Evolutionary conservation across 768 basidiomycete species (phyloP).

Genomic region (Suillus hirtellus): DNA sequence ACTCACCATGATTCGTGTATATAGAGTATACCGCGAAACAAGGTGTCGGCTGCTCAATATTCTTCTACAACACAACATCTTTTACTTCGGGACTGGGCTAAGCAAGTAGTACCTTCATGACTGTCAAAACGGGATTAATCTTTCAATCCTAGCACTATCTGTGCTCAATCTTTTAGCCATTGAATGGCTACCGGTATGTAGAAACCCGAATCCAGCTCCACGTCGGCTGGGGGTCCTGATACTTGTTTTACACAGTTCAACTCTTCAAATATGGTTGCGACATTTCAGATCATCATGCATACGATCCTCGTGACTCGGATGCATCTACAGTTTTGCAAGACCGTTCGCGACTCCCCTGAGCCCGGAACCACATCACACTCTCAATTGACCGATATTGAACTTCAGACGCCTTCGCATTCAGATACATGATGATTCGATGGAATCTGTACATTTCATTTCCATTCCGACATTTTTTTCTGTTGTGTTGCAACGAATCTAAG

Average conservation of each 20-base stretch:
- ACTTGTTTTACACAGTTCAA: background rate
- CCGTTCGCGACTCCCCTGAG: background rate
- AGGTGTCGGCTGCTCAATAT: background rate
- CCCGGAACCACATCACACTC: background rate
- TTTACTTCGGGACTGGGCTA: background rate
- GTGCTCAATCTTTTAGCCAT: background rate
- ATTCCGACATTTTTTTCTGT: background rate
- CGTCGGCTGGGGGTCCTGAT: background rate
- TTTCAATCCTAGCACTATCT: background rate
- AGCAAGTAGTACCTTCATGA: background rate
- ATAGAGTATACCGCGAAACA: background rate
- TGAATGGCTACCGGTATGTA: background rate
- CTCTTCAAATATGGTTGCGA: background rate
- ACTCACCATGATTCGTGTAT: conserved; percentile 4
- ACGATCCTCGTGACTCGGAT: background rate
- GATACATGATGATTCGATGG: background rate
- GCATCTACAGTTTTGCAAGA: background rate
- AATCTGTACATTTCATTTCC: background rate
- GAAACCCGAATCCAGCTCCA: background rate
- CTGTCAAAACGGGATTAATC: background rate
- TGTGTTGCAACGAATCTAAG: background rate
- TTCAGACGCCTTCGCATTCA: background rate
- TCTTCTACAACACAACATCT: background rate
- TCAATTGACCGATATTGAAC: background rate
- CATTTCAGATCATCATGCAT: conserved; percentile 3